A percentile compares a stretch with the other conserved stretches of the same genome.
phyloP scores from a whole-genome alignment of 208 protist genomes.

The Acanthamoeba healyi region DNA sequence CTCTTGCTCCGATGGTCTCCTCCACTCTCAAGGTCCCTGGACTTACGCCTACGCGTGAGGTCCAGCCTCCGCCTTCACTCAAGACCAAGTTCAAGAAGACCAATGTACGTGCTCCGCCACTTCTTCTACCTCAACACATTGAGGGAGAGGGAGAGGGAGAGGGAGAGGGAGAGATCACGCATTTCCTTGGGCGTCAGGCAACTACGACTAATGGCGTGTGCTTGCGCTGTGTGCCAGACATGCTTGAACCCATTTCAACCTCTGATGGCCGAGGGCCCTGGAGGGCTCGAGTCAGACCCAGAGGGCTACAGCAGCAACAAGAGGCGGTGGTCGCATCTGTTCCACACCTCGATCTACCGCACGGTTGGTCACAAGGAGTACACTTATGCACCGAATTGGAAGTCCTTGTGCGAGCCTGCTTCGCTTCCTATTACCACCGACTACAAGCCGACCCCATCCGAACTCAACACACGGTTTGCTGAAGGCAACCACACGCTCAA shows the following conservation, averaged over 20 bases:
- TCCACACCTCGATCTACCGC: slow-evolving; percentile 64
- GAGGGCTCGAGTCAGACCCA: slow-evolving; percentile 25
- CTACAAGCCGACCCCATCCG: slow-evolving; percentile 84
- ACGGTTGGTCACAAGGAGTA: slow-evolving; percentile 73
- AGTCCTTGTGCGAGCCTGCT: slow-evolving; percentile 85
- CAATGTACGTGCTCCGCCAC: not conserved
- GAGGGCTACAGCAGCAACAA: slow-evolving; percentile 72
- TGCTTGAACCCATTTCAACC: slow-evolving; percentile 63
- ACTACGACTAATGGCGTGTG: too few species aligned
- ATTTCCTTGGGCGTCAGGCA: too few species aligned
- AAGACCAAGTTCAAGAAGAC: slow-evolving; percentile 57
- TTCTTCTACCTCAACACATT: too few species aligned
- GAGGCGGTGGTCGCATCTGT: slow-evolving; percentile 69
- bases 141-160: too few species aligned
- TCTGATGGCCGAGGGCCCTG: slow-evolving; percentile 35
- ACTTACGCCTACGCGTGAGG: not conserved
- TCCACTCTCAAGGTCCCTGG: not conserved
- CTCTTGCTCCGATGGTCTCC: not conserved
- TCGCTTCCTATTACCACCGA: slow-evolving; percentile 88
- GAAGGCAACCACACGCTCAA: slow-evolving; percentile 73
- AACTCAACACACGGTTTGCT: slow-evolving; percentile 74
- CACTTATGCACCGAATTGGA: slow-evolving; percentile 85
- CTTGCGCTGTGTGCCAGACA: not conserved
- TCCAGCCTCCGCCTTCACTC: not conserved
- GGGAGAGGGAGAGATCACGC: too few species aligned